Percentiles rank a stretch among this genome's conserved stretches.
Conservation (phyloP, 345 rosid species). For the Pelargonium nanum region DNA sequence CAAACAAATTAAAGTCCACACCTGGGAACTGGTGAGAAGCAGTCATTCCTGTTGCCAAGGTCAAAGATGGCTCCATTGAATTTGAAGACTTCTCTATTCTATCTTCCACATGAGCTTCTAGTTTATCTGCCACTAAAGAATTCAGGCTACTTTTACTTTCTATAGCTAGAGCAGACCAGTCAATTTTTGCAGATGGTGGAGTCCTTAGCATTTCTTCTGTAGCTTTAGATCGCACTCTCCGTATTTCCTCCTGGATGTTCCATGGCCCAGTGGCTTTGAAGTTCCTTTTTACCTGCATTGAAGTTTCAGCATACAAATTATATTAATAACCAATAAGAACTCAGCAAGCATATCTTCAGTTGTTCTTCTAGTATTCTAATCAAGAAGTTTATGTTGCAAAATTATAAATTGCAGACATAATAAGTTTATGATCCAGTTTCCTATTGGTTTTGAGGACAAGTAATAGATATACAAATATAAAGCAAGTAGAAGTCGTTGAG, state of each 20-base stretch:
- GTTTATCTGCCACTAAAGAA: conserved; percentile 14
- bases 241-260: conserved; percentile 80
- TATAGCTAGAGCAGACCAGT: conserved; percentile 36
- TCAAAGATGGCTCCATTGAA: conserved; percentile 25
- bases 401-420: too few relatives aligned
- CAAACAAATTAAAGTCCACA: too few relatives aligned
- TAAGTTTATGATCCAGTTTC: neutral
- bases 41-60: conserved; percentile 19
- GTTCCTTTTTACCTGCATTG: conserved; percentile 40
- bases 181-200: conserved; percentile 29
- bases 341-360: neutral
- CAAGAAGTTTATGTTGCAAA: neutral
- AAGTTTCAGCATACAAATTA: neutral
- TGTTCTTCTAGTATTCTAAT: too few relatives aligned
- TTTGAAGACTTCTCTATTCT: conserved; percentile 13
- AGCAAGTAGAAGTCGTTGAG: too few relatives aligned
- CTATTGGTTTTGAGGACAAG: neutral
- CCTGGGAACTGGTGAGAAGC: conserved; percentile 18
- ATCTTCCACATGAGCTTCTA: conserved; percentile 20
- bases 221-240: conserved; percentile 82
- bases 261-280: conserved; percentile 46
- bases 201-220: conserved; percentile 70
- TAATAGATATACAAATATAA: neutral
- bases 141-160: conserved; percentile 23
- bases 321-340: neutral